Base-by-base conservation (phyloP, 805 yeast genomes). In the Hanseniaspora guilliermondii region DNA sequence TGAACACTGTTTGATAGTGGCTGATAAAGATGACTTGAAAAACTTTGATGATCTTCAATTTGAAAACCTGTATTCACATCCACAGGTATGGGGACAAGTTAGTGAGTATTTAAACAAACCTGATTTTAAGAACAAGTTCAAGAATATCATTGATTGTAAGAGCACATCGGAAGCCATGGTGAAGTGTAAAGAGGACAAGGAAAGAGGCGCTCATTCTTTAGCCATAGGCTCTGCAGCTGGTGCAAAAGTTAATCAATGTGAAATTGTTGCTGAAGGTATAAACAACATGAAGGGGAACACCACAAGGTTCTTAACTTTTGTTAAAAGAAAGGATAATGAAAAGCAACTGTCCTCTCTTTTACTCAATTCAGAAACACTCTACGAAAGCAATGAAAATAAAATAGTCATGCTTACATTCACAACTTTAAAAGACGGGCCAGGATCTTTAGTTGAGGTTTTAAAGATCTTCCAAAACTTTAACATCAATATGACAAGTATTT, bases 51-150 rank as follows among this genome's bases (percentile, higher is more conserved):
- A 14, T 3, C 30, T 40, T 4, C 14, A 33, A 7, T 75, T 88
- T 50, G 67, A 64, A 16, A 76, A 73, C 33, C 76, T 91, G 19
- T 86, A 85, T 69, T 85, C 96, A 3, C 98, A 91, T 68, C 97
- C 98, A 1, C 98, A 91, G 66, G 98, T 89, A 0, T 91, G 98
- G 98, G 94, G 96, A 9, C 98, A 91, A 65, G 82, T 86, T 49
- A 70, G 75, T 2, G 65, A 70, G 22, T 93, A 85, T 70, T 64
- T 85, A 41, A 63, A 70, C 19, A 58, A 53, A 14, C 25, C 33
- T 5, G 50, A 56, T 58, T 58, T 71, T 63, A 56, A 63, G 40
- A 54, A 64, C 14, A 63, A 62, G 46, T 66, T 70, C 38, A 67
- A 69, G 16, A 61, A 65, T 50, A 74, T 68, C 57, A 72, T 84